phyloP scores from a whole-genome alignment of 495 filamentous ascomycete species.

The Astrocystis sublimbata region DNA sequence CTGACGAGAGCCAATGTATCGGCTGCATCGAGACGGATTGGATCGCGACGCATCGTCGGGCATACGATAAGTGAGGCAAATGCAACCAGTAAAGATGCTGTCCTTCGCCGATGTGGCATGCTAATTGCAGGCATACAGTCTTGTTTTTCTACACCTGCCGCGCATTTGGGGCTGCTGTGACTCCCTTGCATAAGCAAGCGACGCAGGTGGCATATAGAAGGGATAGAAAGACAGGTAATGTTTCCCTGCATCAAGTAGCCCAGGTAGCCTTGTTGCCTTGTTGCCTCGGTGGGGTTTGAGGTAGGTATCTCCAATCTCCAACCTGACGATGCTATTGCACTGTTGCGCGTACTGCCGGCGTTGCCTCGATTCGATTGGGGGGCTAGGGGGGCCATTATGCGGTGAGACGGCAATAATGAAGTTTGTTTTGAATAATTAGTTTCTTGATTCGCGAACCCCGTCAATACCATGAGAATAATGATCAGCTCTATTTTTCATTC shows the following conservation, averaged over 20 bases:
- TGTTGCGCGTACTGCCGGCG: background rate
- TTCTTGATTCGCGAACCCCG: background rate
- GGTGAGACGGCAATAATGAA: background rate
- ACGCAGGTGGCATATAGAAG: background rate
- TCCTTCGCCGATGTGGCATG: background rate
- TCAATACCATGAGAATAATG: background rate
- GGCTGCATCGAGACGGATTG: background rate
- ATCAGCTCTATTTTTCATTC: background rate
- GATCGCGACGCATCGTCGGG: background rate
- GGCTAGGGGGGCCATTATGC: background rate
- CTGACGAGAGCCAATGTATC: slow-evolving; percentile 4
- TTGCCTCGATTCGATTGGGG: slow-evolving; percentile 1
- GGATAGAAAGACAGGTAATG: background rate
- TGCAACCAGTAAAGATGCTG: background rate
- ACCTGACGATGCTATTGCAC: background rate
- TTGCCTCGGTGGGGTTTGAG: background rate
- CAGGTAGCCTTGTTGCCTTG: slow-evolving; percentile 5
- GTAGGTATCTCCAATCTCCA: background rate
- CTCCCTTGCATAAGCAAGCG: slow-evolving; percentile 3
- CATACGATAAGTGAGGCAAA: background rate
- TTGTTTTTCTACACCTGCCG: background rate
- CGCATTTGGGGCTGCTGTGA: background rate
- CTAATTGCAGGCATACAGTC: background rate
- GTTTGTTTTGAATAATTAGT: background rate
- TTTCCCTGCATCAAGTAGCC: background rate